Base-by-base conservation (phyloP, 1,139 yeast species). In the Scheffersomyces quercinus region DNA sequence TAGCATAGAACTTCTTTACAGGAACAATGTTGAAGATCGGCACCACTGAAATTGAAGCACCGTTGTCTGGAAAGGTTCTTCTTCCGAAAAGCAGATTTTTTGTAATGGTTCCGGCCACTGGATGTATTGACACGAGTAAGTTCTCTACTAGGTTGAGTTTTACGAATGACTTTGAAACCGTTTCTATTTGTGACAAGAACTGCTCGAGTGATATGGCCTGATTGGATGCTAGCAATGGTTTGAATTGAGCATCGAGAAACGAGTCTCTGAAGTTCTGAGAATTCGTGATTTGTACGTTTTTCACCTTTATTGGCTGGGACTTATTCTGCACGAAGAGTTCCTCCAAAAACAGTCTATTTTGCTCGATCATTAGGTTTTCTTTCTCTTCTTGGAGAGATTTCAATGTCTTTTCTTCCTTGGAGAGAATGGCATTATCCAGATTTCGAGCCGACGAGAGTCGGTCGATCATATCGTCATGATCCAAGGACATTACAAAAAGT, bases 1-100 rank as follows among this genome's bases (percentile, higher is more conserved):
- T 85, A 47, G 95, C 90, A 48, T 79, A 79, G 57, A 87, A 85
- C 52, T 72, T 75, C 52, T 85, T 84, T 2, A 78, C 76, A 0
- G 95, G 95, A 10, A 73, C 48, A 2, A 85, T 53, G 42, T 78
- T 75, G 47, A 86, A 64, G n/a, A 75, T 73, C 0, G 90, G 85
- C 0, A 76, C 73, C 11, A 86, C 55, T 24, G 75, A 73, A 10
- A 81, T 43, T 3, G 71, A 55, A 31, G 64, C 58, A 3, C 43
- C 36, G 2, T 40, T 37, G 6, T 38, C 39, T 14, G 45, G 29
- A 35, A 42, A 70, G 48, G 7, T 64, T 50, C 26, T 65, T 60
- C 9, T 65, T 31, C 35, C 35, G 15, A 31, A 31, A n/a, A 31
- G 11, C 35, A 31, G 35, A 11, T 31, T 15, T 31, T 15, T 15